These are phyloP conservation scores for Coniochaeta pulveracea DNA, from an alignment of 2,329 filamentous ascomycete species.

Conservation along the genomic window DNA sequence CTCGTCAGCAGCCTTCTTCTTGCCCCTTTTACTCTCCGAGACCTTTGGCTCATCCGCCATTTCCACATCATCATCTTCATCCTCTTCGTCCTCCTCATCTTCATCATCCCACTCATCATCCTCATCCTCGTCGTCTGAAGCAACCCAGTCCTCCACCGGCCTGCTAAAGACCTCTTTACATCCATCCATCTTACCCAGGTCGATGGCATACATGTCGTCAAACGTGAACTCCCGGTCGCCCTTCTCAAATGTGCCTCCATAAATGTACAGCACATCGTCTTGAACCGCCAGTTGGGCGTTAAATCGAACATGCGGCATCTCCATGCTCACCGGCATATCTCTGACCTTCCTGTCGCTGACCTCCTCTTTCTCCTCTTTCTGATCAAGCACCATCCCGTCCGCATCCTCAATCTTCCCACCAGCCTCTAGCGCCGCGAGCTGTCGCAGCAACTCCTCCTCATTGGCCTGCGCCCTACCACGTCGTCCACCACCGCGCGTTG, in stretches of 20 bases:
- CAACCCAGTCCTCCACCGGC: slow-evolving; percentile 76
- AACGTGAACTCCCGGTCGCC: slow-evolving; percentile 93
- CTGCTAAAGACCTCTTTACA: slow-evolving; percentile 84
- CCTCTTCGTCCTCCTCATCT: slow-evolving; percentile 39
- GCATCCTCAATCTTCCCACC: slow-evolving; percentile 49
- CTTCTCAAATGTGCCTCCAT: slow-evolving; percentile 90
- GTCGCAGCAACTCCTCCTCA: slow-evolving; percentile 80
- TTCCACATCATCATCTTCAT: slow-evolving; percentile 35
- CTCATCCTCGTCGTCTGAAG: slow-evolving; percentile 49
- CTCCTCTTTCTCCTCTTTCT: slow-evolving; percentile 28
- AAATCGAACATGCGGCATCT: slow-evolving; percentile 83
- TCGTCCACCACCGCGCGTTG: slow-evolving; percentile 44
- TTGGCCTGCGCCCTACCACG: slow-evolving; percentile 76
- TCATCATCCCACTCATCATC: slow-evolving; percentile 48
- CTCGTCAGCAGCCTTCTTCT: slow-evolving; percentile 27
- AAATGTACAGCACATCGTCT: slow-evolving; percentile 86
- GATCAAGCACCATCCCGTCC: slow-evolving; percentile 29
- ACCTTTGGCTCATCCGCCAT: slow-evolving; percentile 32
- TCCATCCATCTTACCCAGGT: slow-evolving; percentile 89
- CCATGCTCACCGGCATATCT: slow-evolving; percentile 58
- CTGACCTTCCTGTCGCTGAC: slow-evolving; percentile 44
- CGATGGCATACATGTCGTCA: slow-evolving; percentile 86
- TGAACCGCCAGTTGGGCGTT: slow-evolving; percentile 86
- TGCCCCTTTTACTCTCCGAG: too few species aligned
- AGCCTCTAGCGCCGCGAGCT: slow-evolving; percentile 75